Evolutionary conservation across 345 rosid species (phyloP), one percentile per base, ranked within the genome.

Genomic region (Arabidopsis arenosa): DNA sequence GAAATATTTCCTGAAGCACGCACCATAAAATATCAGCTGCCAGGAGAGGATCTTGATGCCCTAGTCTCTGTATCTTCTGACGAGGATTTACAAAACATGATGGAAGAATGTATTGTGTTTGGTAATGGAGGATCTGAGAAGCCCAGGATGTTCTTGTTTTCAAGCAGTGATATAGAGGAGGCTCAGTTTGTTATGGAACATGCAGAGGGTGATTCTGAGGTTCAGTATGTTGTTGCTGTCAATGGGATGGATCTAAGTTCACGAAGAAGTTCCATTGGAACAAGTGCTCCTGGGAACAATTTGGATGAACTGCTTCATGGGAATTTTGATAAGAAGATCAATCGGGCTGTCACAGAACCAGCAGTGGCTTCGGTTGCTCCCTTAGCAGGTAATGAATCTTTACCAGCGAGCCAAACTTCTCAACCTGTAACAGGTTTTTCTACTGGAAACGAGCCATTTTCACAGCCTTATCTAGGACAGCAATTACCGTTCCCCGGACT

Each of bases 211-310:
- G 82, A 79, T 63, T 74, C 82, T 55, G 82, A 79, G 75, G 75
- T 79, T 55, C 79, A 68, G 75, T 79, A 79, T 74, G 82, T 79
- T 68, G 82, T 79, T 55, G 82, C 82, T 55, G 82, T 79, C 48
- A 79, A 79, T 74, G 82, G 82, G 63, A 63, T 79, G 82, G 79
- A 69, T 63, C 35, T 63, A 47, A 63, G 72, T 68, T 79, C 79
- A 30, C 65, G 67, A 48, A 79, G 40, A 62, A 63, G 28, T 53
- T 68, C 75, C 9, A 33, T 79, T 63, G 72, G 61, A 26, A 28
- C 41, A 64, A 62, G 40, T 68, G 63, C 75, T 55, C 17, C 72
- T 1, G 63, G 67, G 48, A 74, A 74, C 56, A 74, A 74, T 48
- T 45, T 79, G 72, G 79, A 74, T 69, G 82, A 79, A 30, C 75